Base-by-base conservation (phyloP, 1,139 yeast genomes). In the Pichia sp. region DNA sequence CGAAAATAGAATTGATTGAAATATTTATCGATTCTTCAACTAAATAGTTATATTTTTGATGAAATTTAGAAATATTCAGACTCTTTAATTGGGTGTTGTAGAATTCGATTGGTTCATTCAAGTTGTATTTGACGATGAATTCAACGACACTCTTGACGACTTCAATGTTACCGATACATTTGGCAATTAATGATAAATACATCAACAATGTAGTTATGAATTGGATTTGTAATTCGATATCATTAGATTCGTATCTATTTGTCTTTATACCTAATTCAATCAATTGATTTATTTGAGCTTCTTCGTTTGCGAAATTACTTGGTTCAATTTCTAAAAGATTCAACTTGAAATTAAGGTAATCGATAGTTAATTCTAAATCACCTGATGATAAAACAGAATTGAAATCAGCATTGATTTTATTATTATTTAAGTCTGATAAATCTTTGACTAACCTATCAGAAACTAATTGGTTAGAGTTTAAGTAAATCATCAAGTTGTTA, bases 401-500 rank as follows among this genome's bases (percentile, higher is more conserved):
- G 22, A 42, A 39, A n/a, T 49, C 48, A 19, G 35, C 32, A 14
- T 5, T 19, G 12, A 47, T 38, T 28, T 53, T 33, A 15, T 18
- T 31, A n/a, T 40, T 38, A 39, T 44, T 39, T 30, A 52, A 42
- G 4, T 34, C 19, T 12, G 53, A 44, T 14, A 58, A 40, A 20
- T 54, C 51, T 4, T 45, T 44, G 2, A 39, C 40, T 14, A 45
- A 12, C 18, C 44, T 35, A 8, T 52, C 55, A 20, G 51, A 45
- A 10, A 47, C 35, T 30, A 47, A 34, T 4, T 51, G 46, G n/a
- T 52, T 46, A 6, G 60, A 48, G 24, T 71, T 59, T 54, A 75
- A 62, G 39, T 81, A 68, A 84, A 89, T 81, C 32, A 77, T 62
- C 47, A 83, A 63, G 57, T 91, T 91, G 65, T 88, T 89, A 60